Percentiles rank a stretch among this genome's conserved stretches.
These are phyloP conservation scores for Dothiorella sarmentorum DNA, from an alignment of 2,329 filamentous ascomycete genomes.

Conservation along the genomic window DNA sequence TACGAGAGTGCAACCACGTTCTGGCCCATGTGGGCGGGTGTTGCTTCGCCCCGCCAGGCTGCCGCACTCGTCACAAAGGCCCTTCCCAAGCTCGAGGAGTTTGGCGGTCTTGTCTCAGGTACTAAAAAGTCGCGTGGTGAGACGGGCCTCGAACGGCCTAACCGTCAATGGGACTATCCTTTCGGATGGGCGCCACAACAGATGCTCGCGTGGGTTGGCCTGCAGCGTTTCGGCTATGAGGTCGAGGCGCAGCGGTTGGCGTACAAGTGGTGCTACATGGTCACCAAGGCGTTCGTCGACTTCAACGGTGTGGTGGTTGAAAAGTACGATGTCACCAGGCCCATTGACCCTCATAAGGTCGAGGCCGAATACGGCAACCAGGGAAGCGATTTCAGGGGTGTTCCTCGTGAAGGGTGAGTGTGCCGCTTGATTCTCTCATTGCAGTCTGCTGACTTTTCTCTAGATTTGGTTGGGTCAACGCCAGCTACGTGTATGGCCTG, in stretches of 20 bases:
- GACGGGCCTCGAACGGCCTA: constrained; percentile 77
- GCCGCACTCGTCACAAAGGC: constrained; percentile 74
- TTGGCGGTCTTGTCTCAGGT: constrained; percentile 83
- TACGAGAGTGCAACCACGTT: constrained; percentile 94
- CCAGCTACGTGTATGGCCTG: constrained; percentile 91
- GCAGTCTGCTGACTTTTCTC: constrained; percentile 25
- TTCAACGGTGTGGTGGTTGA: constrained; percentile 98
- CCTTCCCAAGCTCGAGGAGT: constrained; percentile 81
- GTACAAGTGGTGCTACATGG: constrained; percentile 98
- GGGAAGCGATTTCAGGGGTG: constrained; percentile 89
- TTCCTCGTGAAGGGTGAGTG: constrained; percentile 90
- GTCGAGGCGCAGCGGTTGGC: constrained; percentile 85
- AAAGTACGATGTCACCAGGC: constrained; percentile 94
- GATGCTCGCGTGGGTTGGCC: constrained; percentile 93
- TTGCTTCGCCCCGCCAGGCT: constrained; percentile 83
- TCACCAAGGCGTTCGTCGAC: constrained; percentile 96
- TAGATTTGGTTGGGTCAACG: constrained; percentile 98
- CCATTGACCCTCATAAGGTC: constrained; percentile 86
- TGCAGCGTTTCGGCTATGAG: constrained; percentile 86
- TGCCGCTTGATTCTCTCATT: not conserved
- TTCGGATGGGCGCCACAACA: constrained; percentile 99
- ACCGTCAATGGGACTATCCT: constrained; percentile 97
- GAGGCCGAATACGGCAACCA: constrained; percentile 98
- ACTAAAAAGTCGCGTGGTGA: constrained; percentile 83
- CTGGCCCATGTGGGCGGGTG: constrained; percentile 95